A percentile compares a stretch with the other conserved stretches of the same genome.
Conservation (phyloP, 2,329 filamentous ascomycete species). For the Diplodia mutila region DNA sequence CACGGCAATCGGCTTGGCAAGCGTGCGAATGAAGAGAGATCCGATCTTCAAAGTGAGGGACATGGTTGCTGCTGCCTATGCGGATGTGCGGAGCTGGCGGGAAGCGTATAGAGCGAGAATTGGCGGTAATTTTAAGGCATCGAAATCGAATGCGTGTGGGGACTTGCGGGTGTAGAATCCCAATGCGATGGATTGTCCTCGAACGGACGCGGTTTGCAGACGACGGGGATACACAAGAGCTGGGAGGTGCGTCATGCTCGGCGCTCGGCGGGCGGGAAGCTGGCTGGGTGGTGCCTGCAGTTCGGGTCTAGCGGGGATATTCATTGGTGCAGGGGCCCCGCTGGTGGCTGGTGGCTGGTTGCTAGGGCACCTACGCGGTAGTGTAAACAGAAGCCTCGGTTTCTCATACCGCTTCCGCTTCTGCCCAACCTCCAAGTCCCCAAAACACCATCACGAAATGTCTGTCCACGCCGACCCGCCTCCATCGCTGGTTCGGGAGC, state of each 20-base stretch:
- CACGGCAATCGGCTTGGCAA: constrained; percentile 71
- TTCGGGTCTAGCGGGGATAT: constrained; percentile 15
- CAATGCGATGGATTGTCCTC: background rate
- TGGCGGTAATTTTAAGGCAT: background rate
- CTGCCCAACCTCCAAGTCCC: background rate
- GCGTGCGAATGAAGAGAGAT: constrained; percentile 65
- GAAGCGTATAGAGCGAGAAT: background rate
- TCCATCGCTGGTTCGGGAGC: constrained; percentile 65
- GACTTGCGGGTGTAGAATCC: background rate
- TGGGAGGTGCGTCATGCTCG: constrained; percentile 20
- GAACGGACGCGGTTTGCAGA: background rate
- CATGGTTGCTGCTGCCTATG: constrained; percentile 47
- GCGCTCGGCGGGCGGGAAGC: background rate
- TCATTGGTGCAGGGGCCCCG: background rate
- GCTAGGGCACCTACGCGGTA: constrained; percentile 1
- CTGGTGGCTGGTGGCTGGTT: constrained; percentile 7
- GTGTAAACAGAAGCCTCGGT: constrained; percentile 14
- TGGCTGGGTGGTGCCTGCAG: constrained; percentile 16
- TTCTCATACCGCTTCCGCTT: constrained; percentile 17
- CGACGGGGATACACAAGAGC: background rate
- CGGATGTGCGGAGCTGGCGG: background rate
- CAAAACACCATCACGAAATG: constrained; percentile 27
- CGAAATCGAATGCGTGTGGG: background rate
- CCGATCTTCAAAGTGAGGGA: constrained; percentile 69
- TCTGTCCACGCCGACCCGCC: constrained; percentile 57